Base-by-base conservation (phyloP, 1,139 yeast genomes). In the Blastobotrys indianensis region DNA sequence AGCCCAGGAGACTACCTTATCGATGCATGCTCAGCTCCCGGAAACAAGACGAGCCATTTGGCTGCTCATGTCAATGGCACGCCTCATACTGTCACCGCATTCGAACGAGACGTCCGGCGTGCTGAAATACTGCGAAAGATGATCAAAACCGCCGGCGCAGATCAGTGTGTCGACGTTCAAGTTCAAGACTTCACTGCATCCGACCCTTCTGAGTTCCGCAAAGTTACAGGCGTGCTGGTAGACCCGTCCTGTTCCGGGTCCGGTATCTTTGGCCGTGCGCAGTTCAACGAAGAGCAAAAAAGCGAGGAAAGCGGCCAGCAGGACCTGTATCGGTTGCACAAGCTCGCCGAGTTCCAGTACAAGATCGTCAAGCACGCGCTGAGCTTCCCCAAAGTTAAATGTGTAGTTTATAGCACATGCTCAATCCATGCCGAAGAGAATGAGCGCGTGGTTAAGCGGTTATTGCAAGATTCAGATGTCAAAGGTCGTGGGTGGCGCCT, bases 221-320 rank as follows among this genome's bases (percentile, higher is more conserved):
- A 76, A 20, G 85, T 87, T 3, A 81, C 87, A 0, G 96, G 95
- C 0, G 68, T 92, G 41, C 74, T 94, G 5, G 94, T 94, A 2
- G 99, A 92, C 64, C 99, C 99, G 0, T 87, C 97, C 3, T 92
- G 99, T 63, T 86, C 96, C 31, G 99, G 99, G 0, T 85, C 95
- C 41, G 99, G 99, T 3, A 92, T 92, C 42, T 92, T 90, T 67
- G 97, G 97, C 9, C 72, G 97, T 41, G 87, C 82, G 0, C 25
- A 20, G 4, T 79, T 76, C 52, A 85, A 79, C 52, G 60, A 58
- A 17, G 59, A 58, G 42, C 52, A 44, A 12, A 55, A 53, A 5
- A 55, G 53, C 32, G 56, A 56, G 15, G 60, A 57, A 6, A 70
- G 48, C 56, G 73, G 63, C 54, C 67, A 61, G 57, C 72, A 58